Conservation (phyloP, 2,329 filamentous ascomycete species). For the Tolypocladium capitatum region DNA sequence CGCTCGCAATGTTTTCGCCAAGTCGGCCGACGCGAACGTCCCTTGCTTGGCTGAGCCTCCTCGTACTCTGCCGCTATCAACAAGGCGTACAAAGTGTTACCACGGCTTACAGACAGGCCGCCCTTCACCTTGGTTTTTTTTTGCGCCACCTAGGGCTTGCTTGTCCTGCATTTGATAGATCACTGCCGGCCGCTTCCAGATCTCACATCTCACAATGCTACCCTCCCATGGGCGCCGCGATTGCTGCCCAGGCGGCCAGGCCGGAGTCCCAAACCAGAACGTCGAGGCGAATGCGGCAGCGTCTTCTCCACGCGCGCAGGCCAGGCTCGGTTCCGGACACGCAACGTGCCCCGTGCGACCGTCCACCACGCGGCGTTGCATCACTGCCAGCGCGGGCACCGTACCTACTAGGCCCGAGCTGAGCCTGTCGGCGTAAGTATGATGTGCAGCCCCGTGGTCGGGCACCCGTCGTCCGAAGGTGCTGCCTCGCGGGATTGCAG, state of each 20-base stretch:
- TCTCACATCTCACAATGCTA: not conserved
- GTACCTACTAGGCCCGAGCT: not conserved
- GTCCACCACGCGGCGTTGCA: not conserved
- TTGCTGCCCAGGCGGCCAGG: not conserved
- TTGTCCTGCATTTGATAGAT: not conserved
- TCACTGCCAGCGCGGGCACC: not conserved
- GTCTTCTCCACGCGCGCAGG: not conserved
- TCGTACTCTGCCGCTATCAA: not conserved
- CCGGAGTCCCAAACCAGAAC: not conserved
- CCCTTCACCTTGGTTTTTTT: not conserved
- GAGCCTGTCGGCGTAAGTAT: not conserved
- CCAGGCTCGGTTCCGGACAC: not conserved
- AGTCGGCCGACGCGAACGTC: not conserved
- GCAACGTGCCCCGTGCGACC: not conserved
- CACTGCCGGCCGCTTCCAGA: not conserved
- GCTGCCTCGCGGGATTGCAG: too few species aligned
- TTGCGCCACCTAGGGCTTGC: not conserved
- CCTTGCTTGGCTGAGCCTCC: not conserved
- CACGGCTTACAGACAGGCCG: not conserved
- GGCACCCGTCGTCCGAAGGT: not conserved
- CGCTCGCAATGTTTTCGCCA: not conserved
- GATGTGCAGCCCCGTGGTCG: not conserved
- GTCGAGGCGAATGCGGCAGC: not conserved
- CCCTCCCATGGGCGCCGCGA: not conserved
- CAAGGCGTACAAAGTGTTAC: not conserved